Percentiles rank a stretch among this genome's conserved stretches.
Conservation (phyloP, 2,329 filamentous ascomycete species). For the Sphaerulina populicola region DNA sequence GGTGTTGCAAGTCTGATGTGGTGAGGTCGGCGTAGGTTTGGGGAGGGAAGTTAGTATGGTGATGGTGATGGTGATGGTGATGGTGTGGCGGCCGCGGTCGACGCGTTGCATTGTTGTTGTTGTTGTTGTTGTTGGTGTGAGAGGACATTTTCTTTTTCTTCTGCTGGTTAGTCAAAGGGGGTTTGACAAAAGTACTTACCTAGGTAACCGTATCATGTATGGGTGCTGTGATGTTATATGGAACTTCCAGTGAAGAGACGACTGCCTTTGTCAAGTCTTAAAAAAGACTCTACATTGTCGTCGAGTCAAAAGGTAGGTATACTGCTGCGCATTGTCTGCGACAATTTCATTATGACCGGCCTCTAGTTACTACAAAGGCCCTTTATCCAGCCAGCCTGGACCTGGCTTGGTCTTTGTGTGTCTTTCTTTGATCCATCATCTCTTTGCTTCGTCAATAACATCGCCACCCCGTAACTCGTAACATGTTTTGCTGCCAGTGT, state of each 20-base stretch:
- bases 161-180: background rate
- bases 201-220: no score
- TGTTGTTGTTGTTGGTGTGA: background rate
- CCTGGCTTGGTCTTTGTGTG: constrained; percentile 7
- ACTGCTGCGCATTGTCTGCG: constrained; percentile 8
- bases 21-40: constrained; percentile 19
- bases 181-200: no score
- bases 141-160: background rate
- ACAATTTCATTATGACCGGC: constrained; percentile 17
- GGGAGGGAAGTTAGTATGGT: constrained; percentile 13
- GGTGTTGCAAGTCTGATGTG: constrained; percentile 14
- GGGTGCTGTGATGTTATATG: no score
- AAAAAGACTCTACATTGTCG: background rate
- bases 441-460: constrained; percentile 5
- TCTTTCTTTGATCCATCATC: background rate
- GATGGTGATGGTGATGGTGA: constrained; percentile 13
- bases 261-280: constrained; percentile 4
- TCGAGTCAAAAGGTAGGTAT: constrained; percentile 9
- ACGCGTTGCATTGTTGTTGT: background rate
- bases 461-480: constrained; percentile 3
- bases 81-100: constrained; percentile 2
- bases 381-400: constrained; percentile 12
- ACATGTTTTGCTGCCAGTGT: background rate
- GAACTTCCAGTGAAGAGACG: background rate
- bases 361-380: background rate